Conservation (phyloP, 345 rosid genomes). For the Clausena lansium region DNA sequence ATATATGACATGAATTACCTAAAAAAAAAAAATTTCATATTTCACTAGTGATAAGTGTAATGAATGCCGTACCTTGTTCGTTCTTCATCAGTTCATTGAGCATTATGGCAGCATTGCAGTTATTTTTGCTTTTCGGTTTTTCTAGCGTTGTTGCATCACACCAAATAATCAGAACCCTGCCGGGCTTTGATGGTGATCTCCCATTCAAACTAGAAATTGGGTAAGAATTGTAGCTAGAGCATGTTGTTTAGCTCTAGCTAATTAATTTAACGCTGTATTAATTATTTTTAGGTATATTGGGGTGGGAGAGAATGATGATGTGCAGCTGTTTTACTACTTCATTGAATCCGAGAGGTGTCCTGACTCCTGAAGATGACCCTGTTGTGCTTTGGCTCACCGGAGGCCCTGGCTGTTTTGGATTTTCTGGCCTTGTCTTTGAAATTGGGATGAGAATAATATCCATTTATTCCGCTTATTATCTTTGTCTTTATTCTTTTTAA, state of each 20-base stretch:
- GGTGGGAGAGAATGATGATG: slow-evolving; percentile 26
- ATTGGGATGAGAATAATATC: slow-evolving; percentile 8
- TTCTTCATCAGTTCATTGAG: too few species aligned
- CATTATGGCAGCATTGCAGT: too few species aligned
- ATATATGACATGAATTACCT: too few species aligned
- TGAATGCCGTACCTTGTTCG: too few species aligned
- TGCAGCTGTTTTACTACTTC: slow-evolving; percentile 28
- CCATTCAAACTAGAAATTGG: slow-evolving; percentile 14
- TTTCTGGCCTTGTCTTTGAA: slow-evolving; percentile 24
- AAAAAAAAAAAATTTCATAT: too few species aligned
- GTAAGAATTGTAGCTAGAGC: background rate
- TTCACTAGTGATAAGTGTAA: too few species aligned
- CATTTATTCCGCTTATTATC: too few species aligned
- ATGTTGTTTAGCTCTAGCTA: too few species aligned
- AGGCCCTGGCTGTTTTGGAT: slow-evolving; percentile 35
- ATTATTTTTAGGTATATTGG: slow-evolving; percentile 22
- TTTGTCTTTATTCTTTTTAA: background rate
- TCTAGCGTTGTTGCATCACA: background rate
- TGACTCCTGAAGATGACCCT: slow-evolving; percentile 25
- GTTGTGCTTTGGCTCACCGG: slow-evolving; percentile 33
- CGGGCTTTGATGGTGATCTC: background rate
- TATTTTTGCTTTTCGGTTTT: background rate
- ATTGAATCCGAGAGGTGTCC: slow-evolving; percentile 17
- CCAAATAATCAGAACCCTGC: background rate
- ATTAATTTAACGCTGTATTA: too few species aligned